A percentile compares a stretch with the other conserved stretches of the same genome.
Evolutionary conservation across 495 filamentous ascomycete species (phyloP).

Genomic region (Penicillium bovifimosum): DNA sequence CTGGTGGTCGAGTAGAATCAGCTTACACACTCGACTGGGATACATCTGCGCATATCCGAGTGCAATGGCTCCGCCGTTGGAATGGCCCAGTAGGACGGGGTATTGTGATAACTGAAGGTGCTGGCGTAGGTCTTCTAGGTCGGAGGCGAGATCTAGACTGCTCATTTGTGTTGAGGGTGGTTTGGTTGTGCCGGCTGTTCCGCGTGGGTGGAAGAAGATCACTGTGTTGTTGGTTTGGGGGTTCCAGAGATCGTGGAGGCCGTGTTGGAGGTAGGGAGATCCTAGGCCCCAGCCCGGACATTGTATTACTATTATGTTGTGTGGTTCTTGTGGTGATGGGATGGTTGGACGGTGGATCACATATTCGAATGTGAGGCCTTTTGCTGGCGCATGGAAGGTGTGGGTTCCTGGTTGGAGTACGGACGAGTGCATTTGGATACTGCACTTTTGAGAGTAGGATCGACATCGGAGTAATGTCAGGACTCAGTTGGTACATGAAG

Average conservation of each 20-base stretch:
- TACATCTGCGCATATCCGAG: conserved; percentile 19
- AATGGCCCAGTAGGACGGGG: conserved; percentile 14
- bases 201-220: conserved; percentile 13
- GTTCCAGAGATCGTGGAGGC: conserved; percentile 7
- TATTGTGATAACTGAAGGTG: conserved; percentile 9
- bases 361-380: conserved; percentile 14
- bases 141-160: conserved; percentile 10
- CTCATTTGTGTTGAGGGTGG: conserved; percentile 7
- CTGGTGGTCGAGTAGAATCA: conserved; percentile 16
- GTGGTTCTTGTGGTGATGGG: not conserved
- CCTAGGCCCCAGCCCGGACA: conserved; percentile 20
- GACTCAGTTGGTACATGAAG: not conserved
- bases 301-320: conserved; percentile 12
- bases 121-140: conserved; percentile 16
- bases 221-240: not conserved
- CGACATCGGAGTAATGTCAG: not conserved
- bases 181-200: conserved; percentile 4
- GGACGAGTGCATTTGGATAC: not conserved
- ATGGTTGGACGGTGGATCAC: conserved; percentile 3
- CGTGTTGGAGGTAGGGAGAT: conserved; percentile 15
- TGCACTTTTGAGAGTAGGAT: not conserved
- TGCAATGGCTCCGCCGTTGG: conserved; percentile 22
- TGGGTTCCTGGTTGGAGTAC: conserved; percentile 10
- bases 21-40: conserved; percentile 11
- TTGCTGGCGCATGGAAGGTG: conserved; percentile 16